Conservation (phyloP, 2,329 filamentous ascomycete species). For the Claviceps sp. region DNA sequence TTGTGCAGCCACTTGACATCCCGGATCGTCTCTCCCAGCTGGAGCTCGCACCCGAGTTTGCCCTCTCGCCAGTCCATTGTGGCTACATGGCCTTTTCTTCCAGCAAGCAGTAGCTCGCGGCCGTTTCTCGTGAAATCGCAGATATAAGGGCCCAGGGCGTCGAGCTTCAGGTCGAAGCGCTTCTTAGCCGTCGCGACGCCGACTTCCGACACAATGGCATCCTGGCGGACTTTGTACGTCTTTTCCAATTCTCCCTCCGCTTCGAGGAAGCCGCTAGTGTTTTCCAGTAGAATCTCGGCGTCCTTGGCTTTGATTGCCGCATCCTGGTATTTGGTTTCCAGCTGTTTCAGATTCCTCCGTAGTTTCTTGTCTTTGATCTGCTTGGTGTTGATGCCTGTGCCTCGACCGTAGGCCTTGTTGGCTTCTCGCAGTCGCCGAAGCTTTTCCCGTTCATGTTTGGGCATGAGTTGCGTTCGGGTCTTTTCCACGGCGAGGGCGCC, state of each 20-base stretch:
- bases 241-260: conserved; percentile 77
- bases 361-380: conserved; percentile 81
- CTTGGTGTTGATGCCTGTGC: conserved; percentile 58
- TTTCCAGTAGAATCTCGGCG: conserved; percentile 86
- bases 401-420: conserved; percentile 71
- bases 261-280: conserved; percentile 74
- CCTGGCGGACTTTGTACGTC: conserved; percentile 85
- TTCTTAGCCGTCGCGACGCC: conserved; percentile 80
- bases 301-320: conserved; percentile 80
- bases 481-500: conserved; percentile 37
- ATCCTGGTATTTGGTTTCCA: conserved; percentile 73
- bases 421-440: conserved; percentile 45
- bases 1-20: conserved; percentile 91
- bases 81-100: conserved; percentile 86
- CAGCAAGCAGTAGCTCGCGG: conserved; percentile 69
- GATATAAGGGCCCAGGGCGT: conserved; percentile 72
- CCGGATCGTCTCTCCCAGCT: conserved; percentile 79
- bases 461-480: conserved; percentile 36
- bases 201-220: conserved; percentile 65
- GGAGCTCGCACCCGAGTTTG: conserved; percentile 80
- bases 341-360: conserved; percentile 59
- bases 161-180: conserved; percentile 76
- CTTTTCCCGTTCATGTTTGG: conserved; percentile 37
- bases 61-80: conserved; percentile 94
- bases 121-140: conserved; percentile 87